Base-by-base conservation (phyloP, 257 asterid species). In the Schizonepeta tenuifolia region DNA sequence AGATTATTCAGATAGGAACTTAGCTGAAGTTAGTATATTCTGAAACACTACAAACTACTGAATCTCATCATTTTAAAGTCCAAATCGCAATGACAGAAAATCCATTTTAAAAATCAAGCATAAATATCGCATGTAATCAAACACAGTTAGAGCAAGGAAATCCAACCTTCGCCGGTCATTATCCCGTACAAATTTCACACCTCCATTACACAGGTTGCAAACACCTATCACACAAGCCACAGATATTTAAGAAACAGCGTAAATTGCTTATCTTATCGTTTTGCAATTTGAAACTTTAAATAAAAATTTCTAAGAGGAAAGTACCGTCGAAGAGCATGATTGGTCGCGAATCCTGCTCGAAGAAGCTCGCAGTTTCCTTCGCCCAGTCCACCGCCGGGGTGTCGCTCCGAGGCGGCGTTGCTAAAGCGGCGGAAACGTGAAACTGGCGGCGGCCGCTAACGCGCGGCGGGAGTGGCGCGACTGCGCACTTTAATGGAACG, bases 261-360 rank as follows among this genome's bases (percentile, higher is more conserved):
- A 49, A 18, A 6, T 59, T 50, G 33, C 8, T 40, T 2, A 13
- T 12, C 8, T 40, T 2, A 13, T 12, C 8, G 28, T 2, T 35
- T 67, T 36, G 51, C 68, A 35, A 24, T 22, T 55, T 2, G 20
- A 57, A 24, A 40, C 2, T 14, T 21, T 10, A 0, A 33, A 26
- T 9, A 7, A 38, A 40, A 79, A 47, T 47, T 1, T 60, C 26
- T 60, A 36, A 53, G 46, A 72, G 31, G 22, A 55, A 20, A 11
- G 56, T 86, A 90, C 97, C 98, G 76, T 93, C 98, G 70, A 93
- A 93, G 58, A 93, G 76, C 98, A 93, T 90, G 80, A 93, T 93
- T 10, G 98, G 98, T 49, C 98, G 91, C 47, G 91, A 81, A 78
- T 93, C 98, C 75, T 73, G 82, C 44, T 86, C 86, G 83, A 90